These are phyloP conservation scores for Ichthyophthirius multifiliis DNA, from an alignment of 169 alveolate genomes.

Conservation along the genomic window DNA sequence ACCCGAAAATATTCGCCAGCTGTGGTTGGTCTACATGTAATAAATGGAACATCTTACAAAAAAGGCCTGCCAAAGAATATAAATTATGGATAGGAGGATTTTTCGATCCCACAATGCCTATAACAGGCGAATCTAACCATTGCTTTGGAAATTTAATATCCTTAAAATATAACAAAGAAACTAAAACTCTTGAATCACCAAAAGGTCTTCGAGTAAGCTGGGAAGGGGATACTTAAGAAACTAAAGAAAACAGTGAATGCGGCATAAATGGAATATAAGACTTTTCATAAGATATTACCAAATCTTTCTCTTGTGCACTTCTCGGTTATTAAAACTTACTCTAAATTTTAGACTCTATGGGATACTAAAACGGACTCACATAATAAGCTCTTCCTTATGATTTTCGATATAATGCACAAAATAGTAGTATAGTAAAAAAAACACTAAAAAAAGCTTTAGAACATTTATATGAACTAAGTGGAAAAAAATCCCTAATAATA, in stretches of 20 bases:
- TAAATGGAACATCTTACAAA: neutral
- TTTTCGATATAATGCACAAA: constrained; percentile 3
- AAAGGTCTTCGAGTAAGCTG: constrained; percentile 9
- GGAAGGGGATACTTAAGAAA: constrained; percentile 19
- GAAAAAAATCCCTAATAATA: constrained; percentile 13
- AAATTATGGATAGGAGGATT: constrained; percentile 21
- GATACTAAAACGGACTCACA: constrained; percentile 15
- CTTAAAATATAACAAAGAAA: constrained; percentile 1
- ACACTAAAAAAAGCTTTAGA: neutral
- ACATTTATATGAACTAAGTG: constrained; percentile 9
- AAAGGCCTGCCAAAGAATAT: constrained; percentile 20
- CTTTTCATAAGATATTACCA: neutral
- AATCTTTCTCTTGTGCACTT: constrained; percentile 2
- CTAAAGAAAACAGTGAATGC: constrained; percentile 6
- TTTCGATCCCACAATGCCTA: neutral
- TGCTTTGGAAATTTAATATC: constrained; percentile 29
- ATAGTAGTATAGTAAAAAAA: neutral
- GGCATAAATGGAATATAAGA: constrained; percentile 9
- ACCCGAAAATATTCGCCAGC: constrained; percentile 14
- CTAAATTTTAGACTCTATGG: constrained; percentile 13
- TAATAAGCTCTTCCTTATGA: constrained; percentile 33
- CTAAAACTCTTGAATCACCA: neutral
- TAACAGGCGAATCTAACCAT: constrained; percentile 3
- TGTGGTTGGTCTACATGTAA: constrained; percentile 35
- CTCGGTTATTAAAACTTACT: constrained; percentile 9